These are phyloP conservation scores for Flaveria robusta DNA, from an alignment of 129 eudicot genomes.

Conservation along the genomic window DNA sequence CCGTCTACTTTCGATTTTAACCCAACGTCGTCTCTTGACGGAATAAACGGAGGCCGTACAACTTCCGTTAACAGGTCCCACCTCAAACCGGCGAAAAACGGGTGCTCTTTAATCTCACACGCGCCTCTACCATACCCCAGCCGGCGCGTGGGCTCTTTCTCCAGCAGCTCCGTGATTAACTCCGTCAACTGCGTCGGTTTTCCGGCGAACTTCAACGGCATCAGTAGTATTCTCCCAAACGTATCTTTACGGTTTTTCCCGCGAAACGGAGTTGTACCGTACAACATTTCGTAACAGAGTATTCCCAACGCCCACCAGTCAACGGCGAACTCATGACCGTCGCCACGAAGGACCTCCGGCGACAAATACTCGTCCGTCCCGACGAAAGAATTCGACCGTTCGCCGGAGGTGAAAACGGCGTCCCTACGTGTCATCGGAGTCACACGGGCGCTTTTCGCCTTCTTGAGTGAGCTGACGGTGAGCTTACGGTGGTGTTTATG, in stretches of 20 bases:
- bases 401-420: conserved; percentile 39
- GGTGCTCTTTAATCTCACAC: conserved; percentile 70
- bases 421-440: conserved; percentile 53
- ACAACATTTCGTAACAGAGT: conserved; percentile 78
- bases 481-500: background rate
- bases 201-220: conserved; percentile 63
- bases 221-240: conserved; percentile 50
- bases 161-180: conserved; percentile 58
- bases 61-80: conserved; percentile 85
- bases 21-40: conserved; percentile 47
- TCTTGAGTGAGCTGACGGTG: conserved; percentile 33
- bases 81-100: conserved; percentile 59
- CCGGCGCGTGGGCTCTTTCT: conserved; percentile 76
- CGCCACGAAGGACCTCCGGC: conserved; percentile 80
- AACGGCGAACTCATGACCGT: conserved; percentile 84
- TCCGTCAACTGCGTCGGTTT: conserved; percentile 61
- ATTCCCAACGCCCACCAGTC: conserved; percentile 97
- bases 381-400: conserved; percentile 78
- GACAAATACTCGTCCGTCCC: conserved; percentile 93
- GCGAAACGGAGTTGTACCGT: conserved; percentile 81
- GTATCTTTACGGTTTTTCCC: conserved; percentile 81
- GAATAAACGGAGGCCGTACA: conserved; percentile 79
- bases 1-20: conserved; percentile 27
- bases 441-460: conserved; percentile 71
- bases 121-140: conserved; percentile 71